Percentiles rank a stretch among this genome's conserved stretches.
Conservation (phyloP, 208 protist genomes). For the Polymyxa betae region DNA sequence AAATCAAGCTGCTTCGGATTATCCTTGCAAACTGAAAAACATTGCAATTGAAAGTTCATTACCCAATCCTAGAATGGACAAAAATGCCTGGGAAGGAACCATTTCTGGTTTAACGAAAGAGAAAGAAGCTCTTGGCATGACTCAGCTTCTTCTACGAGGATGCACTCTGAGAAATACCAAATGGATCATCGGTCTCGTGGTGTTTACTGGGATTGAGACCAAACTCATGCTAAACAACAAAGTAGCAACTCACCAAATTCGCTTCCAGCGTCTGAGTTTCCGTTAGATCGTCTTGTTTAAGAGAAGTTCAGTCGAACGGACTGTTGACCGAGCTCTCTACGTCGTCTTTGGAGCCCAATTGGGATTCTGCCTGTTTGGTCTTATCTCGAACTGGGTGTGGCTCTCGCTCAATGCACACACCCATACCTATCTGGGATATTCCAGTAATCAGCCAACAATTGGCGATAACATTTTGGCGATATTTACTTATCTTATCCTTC, state of each 20-base stretch:
- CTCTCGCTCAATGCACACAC: neutral
- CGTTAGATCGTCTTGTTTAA: constrained; percentile 51
- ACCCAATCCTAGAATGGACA: constrained; percentile 54
- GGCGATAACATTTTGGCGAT: constrained; percentile 38
- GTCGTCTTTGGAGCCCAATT: constrained; percentile 56
- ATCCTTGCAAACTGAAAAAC: neutral
- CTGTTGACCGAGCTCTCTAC: constrained; percentile 54
- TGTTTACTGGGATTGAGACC: constrained; percentile 83
- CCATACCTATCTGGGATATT: constrained; percentile 42
- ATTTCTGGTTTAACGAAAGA: constrained; percentile 46
- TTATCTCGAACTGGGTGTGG: constrained; percentile 29
- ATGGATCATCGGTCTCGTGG: constrained; percentile 79
- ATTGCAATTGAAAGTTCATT: constrained; percentile 5
- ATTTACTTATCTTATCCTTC: constrained; percentile 59
- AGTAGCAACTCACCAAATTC: constrained; percentile 60
- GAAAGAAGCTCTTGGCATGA: constrained; percentile 74
- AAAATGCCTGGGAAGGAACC: constrained; percentile 36
- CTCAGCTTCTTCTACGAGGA: constrained; percentile 83
- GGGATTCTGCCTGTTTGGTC: neutral
- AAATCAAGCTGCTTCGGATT: neutral
- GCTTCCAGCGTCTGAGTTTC: neutral
- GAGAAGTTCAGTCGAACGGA: constrained; percentile 45
- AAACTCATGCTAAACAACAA: constrained; percentile 74
- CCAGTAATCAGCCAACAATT: neutral
- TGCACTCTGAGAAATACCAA: constrained; percentile 84